phyloP scores from a whole-genome alignment of 257 asterid species.

The Przewalskia tangutica region DNA sequence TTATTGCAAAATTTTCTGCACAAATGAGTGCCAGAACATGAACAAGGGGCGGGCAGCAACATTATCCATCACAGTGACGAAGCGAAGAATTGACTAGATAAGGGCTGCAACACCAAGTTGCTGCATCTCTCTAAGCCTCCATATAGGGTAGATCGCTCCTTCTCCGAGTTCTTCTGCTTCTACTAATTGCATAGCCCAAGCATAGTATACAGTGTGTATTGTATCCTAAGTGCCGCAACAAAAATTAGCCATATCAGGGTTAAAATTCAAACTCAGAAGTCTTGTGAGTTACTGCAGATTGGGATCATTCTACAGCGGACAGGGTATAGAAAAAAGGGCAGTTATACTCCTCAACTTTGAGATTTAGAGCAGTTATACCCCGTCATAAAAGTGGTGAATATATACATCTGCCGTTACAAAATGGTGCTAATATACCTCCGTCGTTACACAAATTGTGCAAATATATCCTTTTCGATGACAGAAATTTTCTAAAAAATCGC shows the following conservation, averaged over 20 bases:
- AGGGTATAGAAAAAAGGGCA: no score
- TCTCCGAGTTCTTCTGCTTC: conserved; percentile 71
- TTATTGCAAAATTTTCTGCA: conserved; percentile 3
- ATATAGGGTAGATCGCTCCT: conserved; percentile 55
- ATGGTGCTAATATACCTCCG: no score
- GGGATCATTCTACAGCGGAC: background rate
- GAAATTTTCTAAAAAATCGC: no score
- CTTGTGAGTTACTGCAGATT: background rate
- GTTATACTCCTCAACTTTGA: no score
- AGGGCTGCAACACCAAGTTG: conserved; percentile 82
- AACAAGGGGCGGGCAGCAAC: background rate
- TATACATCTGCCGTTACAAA: no score
- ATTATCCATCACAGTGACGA: background rate
- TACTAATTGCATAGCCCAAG: conserved; percentile 96
- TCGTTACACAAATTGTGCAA: no score
- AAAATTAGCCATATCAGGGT: background rate
- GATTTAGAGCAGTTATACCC: no score
- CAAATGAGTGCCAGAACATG: background rate
- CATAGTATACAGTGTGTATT: conserved; percentile 78
- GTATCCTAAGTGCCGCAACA: conserved; percentile 49
- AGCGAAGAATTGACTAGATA: conserved; percentile 29
- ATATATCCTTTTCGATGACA: no score
- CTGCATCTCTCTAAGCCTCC: conserved; percentile 97
- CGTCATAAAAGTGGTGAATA: no score
- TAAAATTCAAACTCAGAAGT: background rate